A percentile compares a stretch with the other conserved stretches of the same genome.
Conservation (phyloP, 257 asterid genomes). For the Solanum gandarillasii region DNA sequence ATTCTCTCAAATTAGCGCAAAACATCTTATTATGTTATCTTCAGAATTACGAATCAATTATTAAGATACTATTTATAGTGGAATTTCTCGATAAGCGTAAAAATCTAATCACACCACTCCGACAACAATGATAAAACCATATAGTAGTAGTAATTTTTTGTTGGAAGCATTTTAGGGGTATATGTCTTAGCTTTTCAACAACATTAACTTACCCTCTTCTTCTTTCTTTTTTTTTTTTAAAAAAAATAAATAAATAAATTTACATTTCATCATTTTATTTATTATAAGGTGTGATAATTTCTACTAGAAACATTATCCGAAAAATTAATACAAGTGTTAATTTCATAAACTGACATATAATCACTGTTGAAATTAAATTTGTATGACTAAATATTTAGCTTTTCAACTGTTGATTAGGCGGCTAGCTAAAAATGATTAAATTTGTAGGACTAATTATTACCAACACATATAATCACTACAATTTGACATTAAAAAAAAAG, state of each 20-base stretch:
- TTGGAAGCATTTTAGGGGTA: background rate
- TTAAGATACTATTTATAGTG: background rate
- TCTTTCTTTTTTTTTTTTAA: too few relatives aligned
- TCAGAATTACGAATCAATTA: background rate
- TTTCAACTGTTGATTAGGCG: too few relatives aligned
- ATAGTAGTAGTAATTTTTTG: background rate
- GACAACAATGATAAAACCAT: background rate
- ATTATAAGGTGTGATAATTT: too few relatives aligned
- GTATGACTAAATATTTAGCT: background rate
- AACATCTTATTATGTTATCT: background rate
- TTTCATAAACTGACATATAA: too few relatives aligned
- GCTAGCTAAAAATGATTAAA: background rate
- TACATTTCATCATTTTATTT: too few relatives aligned
- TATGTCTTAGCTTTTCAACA: too few relatives aligned
- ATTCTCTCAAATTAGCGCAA: background rate
- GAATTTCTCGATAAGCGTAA: background rate
- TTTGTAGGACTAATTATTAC: background rate
- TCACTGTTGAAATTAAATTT: too few relatives aligned
- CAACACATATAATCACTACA: background rate
- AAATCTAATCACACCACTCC: background rate
- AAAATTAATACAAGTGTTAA: too few relatives aligned
- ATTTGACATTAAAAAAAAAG: background rate
- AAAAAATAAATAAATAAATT: too few relatives aligned
- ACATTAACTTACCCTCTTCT: too few relatives aligned
- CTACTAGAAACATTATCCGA: too few relatives aligned